Evolutionary conservation across 2,329 filamentous ascomycete genomes (phyloP).

Genomic region (Rosellinia necatrix): DNA sequence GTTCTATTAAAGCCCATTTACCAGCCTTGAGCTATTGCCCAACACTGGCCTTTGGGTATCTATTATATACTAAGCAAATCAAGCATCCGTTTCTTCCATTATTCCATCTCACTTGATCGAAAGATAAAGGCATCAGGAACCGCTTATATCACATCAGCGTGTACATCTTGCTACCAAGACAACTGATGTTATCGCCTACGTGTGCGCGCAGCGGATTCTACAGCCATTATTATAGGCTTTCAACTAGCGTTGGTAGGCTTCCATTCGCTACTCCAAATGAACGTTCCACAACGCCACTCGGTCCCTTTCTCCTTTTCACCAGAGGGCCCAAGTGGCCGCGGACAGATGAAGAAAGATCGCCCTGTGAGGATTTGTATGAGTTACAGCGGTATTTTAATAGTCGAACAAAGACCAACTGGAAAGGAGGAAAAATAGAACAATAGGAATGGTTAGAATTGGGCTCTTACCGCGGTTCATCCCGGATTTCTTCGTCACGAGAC

Average conservation of each 20-base stretch:
- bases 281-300: slow-evolving; percentile 86
- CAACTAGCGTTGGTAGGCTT: slow-evolving; percentile 33
- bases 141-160: background rate
- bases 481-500: slow-evolving; percentile 82
- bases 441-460: background rate
- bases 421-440: background rate
- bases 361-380: slow-evolving; percentile 43
- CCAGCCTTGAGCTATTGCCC: no score
- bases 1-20: background rate
- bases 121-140: background rate
- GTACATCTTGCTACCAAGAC: background rate
- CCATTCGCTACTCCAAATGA: slow-evolving; percentile 72
- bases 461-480: slow-evolving; percentile 76
- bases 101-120: background rate
- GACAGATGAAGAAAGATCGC: slow-evolving; percentile 67
- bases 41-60: no score
- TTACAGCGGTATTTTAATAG: background rate
- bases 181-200: background rate
- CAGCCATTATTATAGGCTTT: background rate
- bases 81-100: background rate
- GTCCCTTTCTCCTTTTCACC: slow-evolving; percentile 84
- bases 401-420: background rate
- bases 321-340: slow-evolving; percentile 78
- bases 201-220: background rate
- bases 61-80: background rate